Evolutionary conservation across 2,329 filamentous ascomycete species (phyloP), one percentile per base, ranked within the genome.

Genomic region (Aspergillus pseudonomiae): DNA sequence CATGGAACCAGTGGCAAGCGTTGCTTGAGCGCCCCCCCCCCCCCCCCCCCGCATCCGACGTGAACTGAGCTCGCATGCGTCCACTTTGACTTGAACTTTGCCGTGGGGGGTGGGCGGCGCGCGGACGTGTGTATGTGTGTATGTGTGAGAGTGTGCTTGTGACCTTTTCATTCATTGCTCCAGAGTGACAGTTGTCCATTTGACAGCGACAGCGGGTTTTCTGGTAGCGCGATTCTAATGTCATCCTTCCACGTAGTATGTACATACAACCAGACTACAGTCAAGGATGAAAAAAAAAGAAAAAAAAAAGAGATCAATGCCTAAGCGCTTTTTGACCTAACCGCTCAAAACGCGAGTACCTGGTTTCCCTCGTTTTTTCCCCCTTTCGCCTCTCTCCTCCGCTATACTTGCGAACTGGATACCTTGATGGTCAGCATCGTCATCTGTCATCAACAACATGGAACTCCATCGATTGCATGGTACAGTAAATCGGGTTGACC

Each of bases 111-210:
- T 6, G 46, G 28, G 3, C 19, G 11, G 45, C 6, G 45, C 12
- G 45, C 43, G 11, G 21, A 28, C 16, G 16, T 19, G 39, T 41
- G 39, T 36, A 36, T 36, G 39, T 41, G 6, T 36, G 34, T 36
- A 5, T 36, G 12, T 36, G 34, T 6, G 34, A 16, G 34, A 16
- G 34, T 16, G 52, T 24, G 52, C 52, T 55, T 55, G 52, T 55
- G 52, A 55, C 52, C 52, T 26, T 39, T 36, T 41, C 21, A 55
- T 55, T 55, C 34, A 36, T n/a, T n/a, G 16, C 10, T 53, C 30
- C 16, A 30, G 16, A 30, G 30, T 55, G 52, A 55, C 52, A 55
- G 52, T 55, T 55, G 52, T 55, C 21, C 52, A 34, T 52, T 55
- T 55, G 52, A 39, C 52, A 55, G 46, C 11, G 10, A 24, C 26